Evolutionary conservation across 2,329 filamentous ascomycete genomes (phyloP).

Genomic region (Cladophialophora psammophila): DNA sequence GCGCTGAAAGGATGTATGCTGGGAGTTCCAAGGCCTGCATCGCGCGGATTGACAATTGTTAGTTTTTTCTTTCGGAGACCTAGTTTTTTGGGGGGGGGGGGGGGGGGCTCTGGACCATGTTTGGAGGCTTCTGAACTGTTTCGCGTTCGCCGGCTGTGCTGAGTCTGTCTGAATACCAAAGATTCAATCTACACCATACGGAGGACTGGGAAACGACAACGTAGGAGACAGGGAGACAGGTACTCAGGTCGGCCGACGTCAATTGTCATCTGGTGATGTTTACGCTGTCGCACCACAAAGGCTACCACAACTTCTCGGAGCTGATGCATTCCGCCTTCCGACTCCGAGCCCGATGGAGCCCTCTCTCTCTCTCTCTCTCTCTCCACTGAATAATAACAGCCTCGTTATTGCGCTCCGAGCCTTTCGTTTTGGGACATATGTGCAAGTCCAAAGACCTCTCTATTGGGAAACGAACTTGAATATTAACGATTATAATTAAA

Average conservation of each 20-base stretch:
- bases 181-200: background rate
- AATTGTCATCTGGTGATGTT: constrained; percentile 11
- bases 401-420: too few relatives aligned
- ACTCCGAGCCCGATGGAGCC: background rate
- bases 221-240: too few relatives aligned
- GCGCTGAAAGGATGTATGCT: constrained; percentile 77
- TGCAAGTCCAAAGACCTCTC: background rate
- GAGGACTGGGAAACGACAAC: too few relatives aligned
- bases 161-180: background rate
- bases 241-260: background rate
- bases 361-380: too few relatives aligned
- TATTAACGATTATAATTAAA: constrained; percentile 15
- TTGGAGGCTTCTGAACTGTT: too few relatives aligned
- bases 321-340: constrained; percentile 7
- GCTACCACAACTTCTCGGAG: constrained; percentile 15
- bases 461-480: background rate
- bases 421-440: too few relatives aligned
- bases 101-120: too few relatives aligned
- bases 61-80: background rate
- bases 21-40: constrained; percentile 79
- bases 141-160: too few relatives aligned
- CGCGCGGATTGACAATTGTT: background rate
- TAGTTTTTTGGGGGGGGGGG: too few relatives aligned
- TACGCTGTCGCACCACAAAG: background rate
- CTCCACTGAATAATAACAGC: too few relatives aligned